Evolutionary conservation across 352 stramenopile species (phyloP).

Genomic region (Phytophthora sp.): DNA sequence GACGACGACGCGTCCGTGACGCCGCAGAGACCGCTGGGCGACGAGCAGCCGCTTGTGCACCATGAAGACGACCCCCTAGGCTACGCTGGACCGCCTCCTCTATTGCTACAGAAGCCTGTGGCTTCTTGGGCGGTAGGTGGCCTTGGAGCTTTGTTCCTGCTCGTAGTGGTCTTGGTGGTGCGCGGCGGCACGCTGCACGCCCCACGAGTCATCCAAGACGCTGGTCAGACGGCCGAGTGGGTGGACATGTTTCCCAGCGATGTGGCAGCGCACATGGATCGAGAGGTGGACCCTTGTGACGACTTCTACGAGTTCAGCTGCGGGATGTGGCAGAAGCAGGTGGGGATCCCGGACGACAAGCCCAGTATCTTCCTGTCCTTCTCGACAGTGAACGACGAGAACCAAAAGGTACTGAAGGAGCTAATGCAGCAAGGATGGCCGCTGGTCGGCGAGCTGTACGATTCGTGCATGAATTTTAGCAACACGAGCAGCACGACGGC

Average conservation of each 20-base stretch:
- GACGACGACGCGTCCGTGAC: slow-evolving; percentile 14
- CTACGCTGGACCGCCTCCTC: slow-evolving; percentile 4
- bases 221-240: slow-evolving; percentile 10
- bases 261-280: slow-evolving; percentile 56
- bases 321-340: slow-evolving; percentile 52
- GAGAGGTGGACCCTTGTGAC: slow-evolving; percentile 53
- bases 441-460: slow-evolving; percentile 60
- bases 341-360: slow-evolving; percentile 47
- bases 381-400: slow-evolving; percentile 39
- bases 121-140: slow-evolving; percentile 37
- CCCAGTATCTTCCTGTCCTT: slow-evolving; percentile 45
- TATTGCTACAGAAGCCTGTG: slow-evolving; percentile 30
- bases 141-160: slow-evolving; percentile 44
- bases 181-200: slow-evolving; percentile 34
- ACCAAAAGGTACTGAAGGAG: slow-evolving; percentile 49
- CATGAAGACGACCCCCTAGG: slow-evolving; percentile 16
- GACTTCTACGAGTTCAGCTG: slow-evolving; percentile 85
- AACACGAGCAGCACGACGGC: slow-evolving; percentile 51
- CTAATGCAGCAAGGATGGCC: slow-evolving; percentile 73
- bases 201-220: slow-evolving; percentile 35
- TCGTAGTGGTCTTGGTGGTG: slow-evolving; percentile 54
- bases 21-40: slow-evolving; percentile 10
- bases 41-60: slow-evolving; percentile 29
- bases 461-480: slow-evolving; percentile 70
- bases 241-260: slow-evolving; percentile 38